Evolutionary conservation across 2,329 filamentous ascomycete genomes (phyloP), one percentile per base, ranked within the genome.

Genomic region (Exutisphaerella laricina): DNA sequence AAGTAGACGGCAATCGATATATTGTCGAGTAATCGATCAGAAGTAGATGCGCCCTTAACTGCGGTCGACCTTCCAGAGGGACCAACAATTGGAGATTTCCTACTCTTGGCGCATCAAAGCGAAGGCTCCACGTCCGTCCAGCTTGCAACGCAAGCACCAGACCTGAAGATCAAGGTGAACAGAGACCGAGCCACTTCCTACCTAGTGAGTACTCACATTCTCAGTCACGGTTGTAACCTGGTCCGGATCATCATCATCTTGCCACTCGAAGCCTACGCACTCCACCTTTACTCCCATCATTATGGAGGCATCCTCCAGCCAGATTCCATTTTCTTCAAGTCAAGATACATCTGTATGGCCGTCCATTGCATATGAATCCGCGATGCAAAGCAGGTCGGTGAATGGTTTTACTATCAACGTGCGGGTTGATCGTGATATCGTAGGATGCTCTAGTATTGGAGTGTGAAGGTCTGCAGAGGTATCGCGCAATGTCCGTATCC

Each of bases 31-130:
- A n/a, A n/a, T n/a, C n/a, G n/a, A n/a, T n/a, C n/a, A n/a, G n/a
- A n/a, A n/a, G n/a, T n/a, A n/a, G n/a, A n/a, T n/a, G n/a, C n/a
- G n/a, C n/a, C n/a, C n/a, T n/a, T n/a, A n/a, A n/a, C n/a, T n/a
- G n/a, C n/a, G n/a, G n/a, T n/a, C n/a, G n/a, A 44, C 14, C 29
- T 28, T 30, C 45, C 40, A 48, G 36, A 48, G 44, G 5, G 31
- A 21, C 36, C 36, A 48, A 6, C 36, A 12, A 9, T 33, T 25
- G 14, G n/a, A 7, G 4, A 26, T 34, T 16, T 12, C 14, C 10
- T 43, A 29, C 4, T 40, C 29, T 41, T 16, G 18, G 17, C 30
- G 39, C 4, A 48, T 16, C 3, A 31, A 20, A 2, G 45, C 45
- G 13, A 43, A 38, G 14, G 44, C 45, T 8, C 41, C 31, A 20